Base-by-base conservation (phyloP, 2,329 filamentous ascomycete genomes). In the Penicillium sp. region DNA sequence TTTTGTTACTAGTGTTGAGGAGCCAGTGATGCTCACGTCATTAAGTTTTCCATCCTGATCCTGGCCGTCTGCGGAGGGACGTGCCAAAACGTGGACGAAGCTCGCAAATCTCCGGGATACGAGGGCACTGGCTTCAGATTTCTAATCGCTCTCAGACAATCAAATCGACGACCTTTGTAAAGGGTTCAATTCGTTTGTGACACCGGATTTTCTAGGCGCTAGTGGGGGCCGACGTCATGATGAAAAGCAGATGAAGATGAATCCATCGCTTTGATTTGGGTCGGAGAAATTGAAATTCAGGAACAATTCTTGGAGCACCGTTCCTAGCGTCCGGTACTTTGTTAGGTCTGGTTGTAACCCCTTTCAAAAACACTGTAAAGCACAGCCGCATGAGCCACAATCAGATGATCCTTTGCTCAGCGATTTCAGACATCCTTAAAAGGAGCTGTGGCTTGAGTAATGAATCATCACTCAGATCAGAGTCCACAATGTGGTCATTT, bases 151-250 rank as follows among this genome's bases (percentile, higher is more conserved):
- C 23, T 19, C 53, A 17, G 8, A 29, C 21, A 8, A 29, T 41
- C 35, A 31, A 53, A n/a, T 26, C 21, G 15, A 23, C 23, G 26
- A 26, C 26, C 26, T 6, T 26, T 26, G 26, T 3, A 26, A 31
- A 21, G 11, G 9, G 31, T 19, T 44, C 30, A 29, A 13, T 29
- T 23, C 30, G 26, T 57, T 49, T 8, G 38, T 49, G 45, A 35
- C 44, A 35, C 31, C 21, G 47, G 45, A 21, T 9, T n/a, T 50
- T n/a, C 30, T 46, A 19, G 46, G 30, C 31, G 19, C 15, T n/a
- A 30, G 55, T 50, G 55, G 55, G 35, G 55, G 19, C 30, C 30
- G 30, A 57, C 55, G 55, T 57, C 55, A 57, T 57, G 21, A 50
- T 56, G 30, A 31, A 15, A 48, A 47, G 53, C 21, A 48, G 44